A percentile compares a stretch with the other conserved stretches of the same genome.
These are phyloP conservation scores for Kluyveromyces lactis DNA, from an alignment of 805 yeast genomes.

Conservation along the genomic window DNA sequence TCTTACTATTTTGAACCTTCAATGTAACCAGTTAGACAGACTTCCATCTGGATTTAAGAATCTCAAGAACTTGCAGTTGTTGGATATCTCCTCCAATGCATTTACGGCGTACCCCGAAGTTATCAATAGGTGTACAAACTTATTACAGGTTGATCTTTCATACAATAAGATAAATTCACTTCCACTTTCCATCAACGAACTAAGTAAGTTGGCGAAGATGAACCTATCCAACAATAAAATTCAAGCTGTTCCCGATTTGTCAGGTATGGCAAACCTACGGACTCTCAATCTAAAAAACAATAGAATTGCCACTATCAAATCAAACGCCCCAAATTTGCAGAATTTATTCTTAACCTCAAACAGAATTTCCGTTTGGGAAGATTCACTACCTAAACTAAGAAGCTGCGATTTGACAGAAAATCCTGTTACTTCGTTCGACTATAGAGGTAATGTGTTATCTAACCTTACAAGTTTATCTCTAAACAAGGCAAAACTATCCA, in stretches of 20 bases:
- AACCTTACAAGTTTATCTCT: constrained; percentile 66
- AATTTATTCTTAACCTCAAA: constrained; percentile 71
- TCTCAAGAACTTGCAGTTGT: constrained; percentile 42
- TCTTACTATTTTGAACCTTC: constrained; percentile 53
- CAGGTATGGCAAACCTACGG: constrained; percentile 46
- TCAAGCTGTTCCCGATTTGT: constrained; percentile 34
- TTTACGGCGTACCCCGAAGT: constrained; percentile 57
- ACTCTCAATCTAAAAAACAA: constrained; percentile 76
- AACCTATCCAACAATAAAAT: constrained; percentile 70
- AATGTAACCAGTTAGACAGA: constrained; percentile 61
- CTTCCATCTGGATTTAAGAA: constrained; percentile 57
- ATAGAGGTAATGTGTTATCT: constrained; percentile 40
- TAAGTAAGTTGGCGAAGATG: constrained; percentile 56
- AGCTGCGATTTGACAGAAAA: constrained; percentile 70
- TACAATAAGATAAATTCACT: constrained; percentile 61
- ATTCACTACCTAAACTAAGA: constrained; percentile 52
- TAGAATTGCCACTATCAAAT: constrained; percentile 35
- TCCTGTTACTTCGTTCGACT: constrained; percentile 53
- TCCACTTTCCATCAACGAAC: constrained; percentile 52
- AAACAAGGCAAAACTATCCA: constrained; percentile 73
- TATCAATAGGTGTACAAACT: constrained; percentile 47
- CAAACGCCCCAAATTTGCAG: constrained; percentile 50
- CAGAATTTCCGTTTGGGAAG: constrained; percentile 61
- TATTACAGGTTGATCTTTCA: constrained; percentile 68
- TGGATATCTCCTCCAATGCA: constrained; percentile 77